phyloP scores from a whole-genome alignment of 768 basidiomycete species.

The Ramaria sp. region DNA sequence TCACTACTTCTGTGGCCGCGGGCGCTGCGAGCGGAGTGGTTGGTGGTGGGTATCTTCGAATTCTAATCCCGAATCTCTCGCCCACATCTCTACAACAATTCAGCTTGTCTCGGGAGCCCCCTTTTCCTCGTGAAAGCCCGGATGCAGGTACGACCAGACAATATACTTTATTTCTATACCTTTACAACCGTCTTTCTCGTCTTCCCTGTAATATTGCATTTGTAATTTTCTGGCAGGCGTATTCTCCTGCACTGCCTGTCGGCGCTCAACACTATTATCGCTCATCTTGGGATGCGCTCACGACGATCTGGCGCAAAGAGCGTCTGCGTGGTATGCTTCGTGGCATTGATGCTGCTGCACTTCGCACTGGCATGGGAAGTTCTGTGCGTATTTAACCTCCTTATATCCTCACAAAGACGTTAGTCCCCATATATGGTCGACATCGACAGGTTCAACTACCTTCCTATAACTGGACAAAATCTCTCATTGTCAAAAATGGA shows the following conservation, averaged over 20 bases:
- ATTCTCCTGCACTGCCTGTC: conserved; percentile 88
- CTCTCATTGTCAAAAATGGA: conserved; percentile 54
- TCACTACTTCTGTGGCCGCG: conserved; percentile 69
- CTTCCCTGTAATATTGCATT: neutral
- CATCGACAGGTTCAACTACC: conserved; percentile 77
- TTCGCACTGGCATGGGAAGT: conserved; percentile 92
- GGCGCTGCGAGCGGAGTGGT: conserved; percentile 87
- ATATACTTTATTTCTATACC: neutral
- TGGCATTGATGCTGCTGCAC: conserved; percentile 87
- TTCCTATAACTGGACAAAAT: conserved; percentile 90
- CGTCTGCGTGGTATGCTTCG: conserved; percentile 71
- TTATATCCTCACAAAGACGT: neutral
- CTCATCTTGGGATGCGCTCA: conserved; percentile 69
- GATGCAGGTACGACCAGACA: conserved; percentile 63
- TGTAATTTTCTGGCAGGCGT: conserved; percentile 44
- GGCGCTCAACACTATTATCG: conserved; percentile 93
- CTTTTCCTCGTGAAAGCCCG: conserved; percentile 94
- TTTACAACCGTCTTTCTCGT: neutral
- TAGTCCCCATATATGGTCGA: conserved; percentile 3
- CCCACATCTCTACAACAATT: neutral
- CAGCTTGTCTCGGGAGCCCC: conserved; percentile 77
- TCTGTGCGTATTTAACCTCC: conserved; percentile 36
- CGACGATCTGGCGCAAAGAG: conserved; percentile 71
- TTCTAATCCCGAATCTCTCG: neutral
- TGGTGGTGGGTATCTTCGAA: conserved; percentile 47